Evolutionary conservation across 2,329 filamentous ascomycete species (phyloP).

Genomic region (Trichoderma polysporum): DNA sequence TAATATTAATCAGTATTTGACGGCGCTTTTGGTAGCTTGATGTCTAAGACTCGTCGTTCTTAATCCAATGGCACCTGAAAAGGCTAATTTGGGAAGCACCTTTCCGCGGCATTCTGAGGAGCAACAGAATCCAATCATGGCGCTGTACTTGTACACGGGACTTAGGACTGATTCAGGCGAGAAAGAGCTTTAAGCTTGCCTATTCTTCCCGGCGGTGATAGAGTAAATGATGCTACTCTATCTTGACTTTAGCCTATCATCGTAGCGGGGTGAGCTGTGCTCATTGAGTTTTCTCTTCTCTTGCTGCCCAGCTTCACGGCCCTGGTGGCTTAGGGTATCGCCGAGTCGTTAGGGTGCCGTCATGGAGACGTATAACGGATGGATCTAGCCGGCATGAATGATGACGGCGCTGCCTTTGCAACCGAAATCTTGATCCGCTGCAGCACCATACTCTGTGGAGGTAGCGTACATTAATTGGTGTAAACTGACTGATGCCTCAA

Average conservation of each 20-base stretch:
- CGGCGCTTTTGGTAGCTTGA: not conserved
- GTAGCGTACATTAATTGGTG: not conserved
- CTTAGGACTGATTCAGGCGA: not conserved
- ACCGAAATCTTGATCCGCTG: not conserved
- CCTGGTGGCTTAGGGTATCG: not conserved
- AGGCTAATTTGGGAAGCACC: not conserved
- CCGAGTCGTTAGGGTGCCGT: not conserved
- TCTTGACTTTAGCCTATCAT: not conserved
- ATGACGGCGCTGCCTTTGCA: not conserved
- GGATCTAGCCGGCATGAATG: not conserved
- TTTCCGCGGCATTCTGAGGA: not conserved
- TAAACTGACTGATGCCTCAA: not conserved
- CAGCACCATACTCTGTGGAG: not conserved
- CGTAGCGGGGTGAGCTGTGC: not conserved
- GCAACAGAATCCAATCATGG: not conserved
- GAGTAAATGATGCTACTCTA: not conserved
- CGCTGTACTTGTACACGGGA: not conserved
- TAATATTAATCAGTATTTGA: not conserved
- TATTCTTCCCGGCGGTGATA: not conserved
- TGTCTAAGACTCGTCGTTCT: constrained; percentile 7
- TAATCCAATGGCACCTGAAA: not conserved
- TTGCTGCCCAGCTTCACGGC: too few species aligned
- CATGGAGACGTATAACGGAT: not conserved
- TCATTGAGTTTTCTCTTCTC: not conserved
- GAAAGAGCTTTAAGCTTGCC: not conserved